These are phyloP conservation scores for Hirschfeldia incana DNA, from an alignment of 345 rosid species.

Conservation along the genomic window DNA sequence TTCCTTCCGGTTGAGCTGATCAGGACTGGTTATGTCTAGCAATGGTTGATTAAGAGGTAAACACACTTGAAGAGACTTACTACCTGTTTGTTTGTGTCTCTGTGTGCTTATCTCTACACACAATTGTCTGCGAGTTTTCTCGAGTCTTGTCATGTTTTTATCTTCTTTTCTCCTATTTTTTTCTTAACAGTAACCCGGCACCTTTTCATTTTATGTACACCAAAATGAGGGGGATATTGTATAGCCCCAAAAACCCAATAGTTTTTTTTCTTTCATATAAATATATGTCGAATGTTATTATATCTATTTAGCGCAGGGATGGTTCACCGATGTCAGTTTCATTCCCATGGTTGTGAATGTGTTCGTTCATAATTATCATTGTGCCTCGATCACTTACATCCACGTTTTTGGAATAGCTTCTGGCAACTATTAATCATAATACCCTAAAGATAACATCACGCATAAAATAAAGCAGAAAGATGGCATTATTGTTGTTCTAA, in stretches of 20 bases:
- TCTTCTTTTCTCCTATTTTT: slow-evolving; percentile 2
- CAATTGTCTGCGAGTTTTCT: slow-evolving; percentile 21
- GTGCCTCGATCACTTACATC: background rate
- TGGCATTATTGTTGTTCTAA: background rate
- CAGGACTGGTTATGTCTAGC: slow-evolving; percentile 17
- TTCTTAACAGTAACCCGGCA: background rate
- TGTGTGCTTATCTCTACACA: slow-evolving; percentile 13
- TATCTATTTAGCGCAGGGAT: background rate
- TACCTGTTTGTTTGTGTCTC: slow-evolving; percentile 22
- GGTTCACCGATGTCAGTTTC: background rate
- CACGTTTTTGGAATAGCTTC: no score
- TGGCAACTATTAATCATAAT: background rate
- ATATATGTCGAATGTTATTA: slow-evolving; percentile 3
- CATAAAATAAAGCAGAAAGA: background rate
- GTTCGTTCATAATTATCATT: background rate
- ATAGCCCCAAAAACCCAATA: slow-evolving; percentile 32
- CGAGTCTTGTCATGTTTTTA: slow-evolving; percentile 5
- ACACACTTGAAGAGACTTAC: slow-evolving; percentile 26
- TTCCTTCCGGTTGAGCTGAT: slow-evolving; percentile 1
- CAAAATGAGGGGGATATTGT: slow-evolving; percentile 31
- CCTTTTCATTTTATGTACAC: slow-evolving; percentile 22
- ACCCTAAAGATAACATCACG: background rate
- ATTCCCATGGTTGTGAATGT: background rate
- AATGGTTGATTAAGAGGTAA: slow-evolving; percentile 22
- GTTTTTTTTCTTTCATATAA: background rate